Conservation (phyloP, 176 grass and related monocot species). For the Puya raimondii region DNA sequence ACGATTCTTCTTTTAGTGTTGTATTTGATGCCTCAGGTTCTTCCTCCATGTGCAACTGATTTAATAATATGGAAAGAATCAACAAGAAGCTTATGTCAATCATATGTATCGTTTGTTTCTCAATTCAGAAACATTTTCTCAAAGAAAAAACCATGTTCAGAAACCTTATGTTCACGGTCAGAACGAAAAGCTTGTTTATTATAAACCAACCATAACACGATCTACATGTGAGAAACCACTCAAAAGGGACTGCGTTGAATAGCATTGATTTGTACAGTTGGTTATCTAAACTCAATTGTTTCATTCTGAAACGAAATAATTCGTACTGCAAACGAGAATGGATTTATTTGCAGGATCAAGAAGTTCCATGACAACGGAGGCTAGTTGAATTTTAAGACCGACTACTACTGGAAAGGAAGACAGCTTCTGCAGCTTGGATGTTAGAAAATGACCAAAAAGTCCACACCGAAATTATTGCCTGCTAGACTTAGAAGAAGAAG, state of each 20-base stretch:
- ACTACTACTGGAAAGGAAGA: slow-evolving; percentile 15
- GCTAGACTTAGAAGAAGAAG: not conserved
- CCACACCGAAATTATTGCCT: slow-evolving; percentile 1
- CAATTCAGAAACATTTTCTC: no score
- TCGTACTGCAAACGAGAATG: no score
- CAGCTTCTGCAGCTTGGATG: not conserved
- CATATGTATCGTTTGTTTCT: not conserved
- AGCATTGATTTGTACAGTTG: no score
- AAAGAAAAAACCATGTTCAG: no score
- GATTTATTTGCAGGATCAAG: no score
- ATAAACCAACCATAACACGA: no score
- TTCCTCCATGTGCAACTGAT: slow-evolving; percentile 6
- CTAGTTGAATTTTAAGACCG: not conserved
- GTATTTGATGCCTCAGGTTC: not conserved
- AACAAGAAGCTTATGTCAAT: not conserved
- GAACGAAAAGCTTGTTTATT: no score
- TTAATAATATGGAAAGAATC: not conserved
- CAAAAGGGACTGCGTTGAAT: no score
- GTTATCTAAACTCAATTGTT: no score
- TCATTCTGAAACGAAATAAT: no score
- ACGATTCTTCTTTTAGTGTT: not conserved
- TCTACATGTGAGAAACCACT: no score
- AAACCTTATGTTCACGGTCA: no score
- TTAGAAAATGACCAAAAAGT: not conserved
- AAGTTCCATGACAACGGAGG: not conserved